Evolutionary conservation across 192 early-diverging fungal genomes (phyloP).

Genomic region (Coemansia sp.): DNA sequence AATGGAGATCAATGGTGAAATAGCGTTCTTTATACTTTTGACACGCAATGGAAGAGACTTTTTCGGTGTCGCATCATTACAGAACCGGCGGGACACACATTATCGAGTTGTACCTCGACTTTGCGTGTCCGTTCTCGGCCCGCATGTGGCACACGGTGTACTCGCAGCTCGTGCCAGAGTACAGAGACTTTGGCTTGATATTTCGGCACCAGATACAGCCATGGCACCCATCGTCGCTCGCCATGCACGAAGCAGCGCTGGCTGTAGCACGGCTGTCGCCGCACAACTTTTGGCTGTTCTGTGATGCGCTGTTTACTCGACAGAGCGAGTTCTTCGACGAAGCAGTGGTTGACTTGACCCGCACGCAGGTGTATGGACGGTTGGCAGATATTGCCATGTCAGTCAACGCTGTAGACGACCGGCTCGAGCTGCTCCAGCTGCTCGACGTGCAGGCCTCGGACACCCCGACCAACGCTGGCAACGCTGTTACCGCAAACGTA

Average conservation of each 20-base stretch:
- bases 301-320: conserved; percentile 56
- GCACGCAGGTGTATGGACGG: conserved; percentile 54
- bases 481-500: conserved; percentile 64
- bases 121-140: conserved; percentile 65
- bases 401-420: conserved; percentile 52
- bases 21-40: too few relatives aligned
- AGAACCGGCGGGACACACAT: too few relatives aligned
- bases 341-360: conserved; percentile 55
- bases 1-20: too few relatives aligned
- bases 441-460: conserved; percentile 44
- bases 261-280: conserved; percentile 65
- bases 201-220: conserved; percentile 84
- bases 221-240: conserved; percentile 74
- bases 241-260: conserved; percentile 73
- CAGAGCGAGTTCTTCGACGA: conserved; percentile 69
- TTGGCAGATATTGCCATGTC: conserved; percentile 53
- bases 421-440: conserved; percentile 48
- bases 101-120: conserved; percentile 45
- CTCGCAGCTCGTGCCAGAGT: conserved; percentile 56
- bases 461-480: conserved; percentile 60
- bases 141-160: conserved; percentile 57
- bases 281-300: conserved; percentile 54
- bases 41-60: too few relatives aligned
- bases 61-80: too few relatives aligned
- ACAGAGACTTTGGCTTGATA: conserved; percentile 53